Evolutionary conservation across 495 filamentous ascomycete species (phyloP), one percentile per base, ranked within the genome.

Genomic region (Aspergillus bertholletiae): DNA sequence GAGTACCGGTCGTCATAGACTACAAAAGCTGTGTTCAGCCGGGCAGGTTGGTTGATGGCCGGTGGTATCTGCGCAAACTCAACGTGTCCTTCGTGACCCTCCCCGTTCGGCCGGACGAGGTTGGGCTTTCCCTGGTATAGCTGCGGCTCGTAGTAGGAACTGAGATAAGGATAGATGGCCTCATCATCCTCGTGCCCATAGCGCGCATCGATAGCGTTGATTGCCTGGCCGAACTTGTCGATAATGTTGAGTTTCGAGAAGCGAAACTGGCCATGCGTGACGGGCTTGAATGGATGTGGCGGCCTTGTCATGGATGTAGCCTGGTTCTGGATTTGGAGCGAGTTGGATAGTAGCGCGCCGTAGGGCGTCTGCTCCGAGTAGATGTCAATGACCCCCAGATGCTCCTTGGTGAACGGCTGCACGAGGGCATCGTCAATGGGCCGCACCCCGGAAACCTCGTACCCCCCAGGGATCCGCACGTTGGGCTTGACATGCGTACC

Each of bases 191-290:
- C 46, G 13, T 27, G 43, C 39, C 39, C 47, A 57, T 32, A 53
- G 34, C 54, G 59, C 3, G 73, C 66, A 27, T 70, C 71, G 5
- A 75, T 59, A 5, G 61, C 59, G 15, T 49, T 46, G 18, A 62
- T 56, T 0, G 61, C 65, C 28, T 70, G 67, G 0, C 80, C 79
- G 39, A 82, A 81, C 52, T 80, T 80, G 57, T 82, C 79, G 24
- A 82, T 61, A 44, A 78, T 71, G 54, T 81, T 81, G n/a, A 84
- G 55, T 44, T 62, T 66, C 1, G 61, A 63, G 55, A 83, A 75
- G 1, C 50, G 28, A 48, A 77, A 58, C 48, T 80, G 78, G 7
- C 78, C 77, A 53, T 81, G 78, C 0, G 73, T 77, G 20, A 62
- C 73, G 1, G 71, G 71, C 59, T 79, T 78, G 51, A 80, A 77